These are phyloP conservation scores for Lanmaoa rubissima DNA, from an alignment of 768 basidiomycete species.

Conservation along the genomic window DNA sequence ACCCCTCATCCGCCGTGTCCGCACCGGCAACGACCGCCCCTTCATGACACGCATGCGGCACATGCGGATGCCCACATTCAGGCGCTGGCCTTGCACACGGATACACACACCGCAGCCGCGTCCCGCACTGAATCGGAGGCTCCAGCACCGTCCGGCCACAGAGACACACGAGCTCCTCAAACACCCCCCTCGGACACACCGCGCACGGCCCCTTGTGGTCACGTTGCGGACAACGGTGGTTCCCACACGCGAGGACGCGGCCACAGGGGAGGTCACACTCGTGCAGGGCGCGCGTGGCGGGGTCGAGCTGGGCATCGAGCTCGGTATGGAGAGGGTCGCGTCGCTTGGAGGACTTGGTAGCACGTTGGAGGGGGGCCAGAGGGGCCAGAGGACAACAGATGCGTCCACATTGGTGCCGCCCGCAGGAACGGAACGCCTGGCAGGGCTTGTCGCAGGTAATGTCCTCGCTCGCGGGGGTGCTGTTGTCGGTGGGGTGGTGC, in stretches of 20 bases:
- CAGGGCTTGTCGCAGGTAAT: conserved; percentile 83
- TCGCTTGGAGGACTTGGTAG: conserved; percentile 47
- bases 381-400: conserved; percentile 87
- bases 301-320: conserved; percentile 33
- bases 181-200: conserved; percentile 82
- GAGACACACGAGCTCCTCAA: conserved; percentile 86
- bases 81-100: conserved; percentile 73
- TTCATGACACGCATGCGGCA: conserved; percentile 82
- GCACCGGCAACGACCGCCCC: conserved; percentile 38
- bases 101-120: conserved; percentile 70
- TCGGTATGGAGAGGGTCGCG: conserved; percentile 29
- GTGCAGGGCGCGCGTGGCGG: conserved; percentile 69
- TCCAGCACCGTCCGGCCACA: conserved; percentile 87
- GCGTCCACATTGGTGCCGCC: conserved; percentile 81
- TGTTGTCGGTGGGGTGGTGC: conserved; percentile 10
- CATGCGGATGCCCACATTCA: conserved; percentile 78
- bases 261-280: conserved; percentile 82
- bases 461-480: conserved; percentile 51
- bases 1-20: conserved; percentile 26
- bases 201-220: conserved; percentile 86
- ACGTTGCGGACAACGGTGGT: conserved; percentile 71
- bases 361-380: conserved; percentile 51
- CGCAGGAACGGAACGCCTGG: conserved; percentile 74
- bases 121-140: conserved; percentile 89
- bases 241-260: conserved; percentile 69